These are phyloP conservation scores for Phytophthora kernoviae DNA, from an alignment of 352 stramenopile species.

Conservation along the genomic window DNA sequence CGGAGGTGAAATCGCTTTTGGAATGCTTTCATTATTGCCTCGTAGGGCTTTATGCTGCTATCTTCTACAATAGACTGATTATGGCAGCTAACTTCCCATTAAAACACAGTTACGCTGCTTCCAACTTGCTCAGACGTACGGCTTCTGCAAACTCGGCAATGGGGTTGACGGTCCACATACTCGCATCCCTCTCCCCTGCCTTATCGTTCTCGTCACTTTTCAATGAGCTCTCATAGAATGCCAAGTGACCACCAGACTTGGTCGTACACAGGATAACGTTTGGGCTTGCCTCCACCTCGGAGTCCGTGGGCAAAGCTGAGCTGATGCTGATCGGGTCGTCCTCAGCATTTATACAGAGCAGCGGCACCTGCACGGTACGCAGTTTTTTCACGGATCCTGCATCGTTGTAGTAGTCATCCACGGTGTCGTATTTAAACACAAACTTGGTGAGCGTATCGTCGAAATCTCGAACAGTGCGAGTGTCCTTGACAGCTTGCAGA, in stretches of 20 bases:
- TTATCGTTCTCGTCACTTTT: conserved; percentile 12
- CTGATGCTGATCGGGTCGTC: conserved; percentile 69
- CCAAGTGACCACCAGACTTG: conserved; percentile 66
- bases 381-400: conserved; percentile 49
- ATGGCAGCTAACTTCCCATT: too few species aligned
- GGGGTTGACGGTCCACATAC: conserved; percentile 54
- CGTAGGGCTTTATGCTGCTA: not conserved
- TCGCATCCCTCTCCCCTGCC: conserved; percentile 13
- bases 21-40: not conserved
- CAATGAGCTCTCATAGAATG: conserved; percentile 59
- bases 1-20: not conserved
- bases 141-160: conserved; percentile 64
- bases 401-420: conserved; percentile 68
- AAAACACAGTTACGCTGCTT: not conserved
- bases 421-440: conserved; percentile 61
- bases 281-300: conserved; percentile 47
- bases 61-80: not conserved
- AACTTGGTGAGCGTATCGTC: conserved; percentile 67
- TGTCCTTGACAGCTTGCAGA: conserved; percentile 39
- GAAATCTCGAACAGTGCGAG: conserved; percentile 56
- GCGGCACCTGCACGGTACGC: conserved; percentile 41
- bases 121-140: conserved; percentile 33
- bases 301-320: conserved; percentile 33
- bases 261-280: conserved; percentile 75
- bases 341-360: conserved; percentile 67